Evolutionary conservation across 805 yeast genomes (phyloP).

Genomic region (Wickerhamomyces silvicola): DNA sequence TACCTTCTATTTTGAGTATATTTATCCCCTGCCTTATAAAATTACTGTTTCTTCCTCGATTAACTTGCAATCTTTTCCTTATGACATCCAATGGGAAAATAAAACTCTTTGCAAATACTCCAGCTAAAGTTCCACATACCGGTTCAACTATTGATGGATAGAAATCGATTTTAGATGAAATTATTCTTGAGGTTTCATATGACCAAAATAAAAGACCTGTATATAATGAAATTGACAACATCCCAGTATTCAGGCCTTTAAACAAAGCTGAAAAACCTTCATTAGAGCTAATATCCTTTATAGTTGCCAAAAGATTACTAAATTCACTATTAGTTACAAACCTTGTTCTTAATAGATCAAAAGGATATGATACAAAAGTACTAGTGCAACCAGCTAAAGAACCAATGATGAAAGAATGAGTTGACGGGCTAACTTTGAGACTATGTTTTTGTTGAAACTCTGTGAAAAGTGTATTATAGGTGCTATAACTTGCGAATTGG

Average conservation of each 20-base stretch:
- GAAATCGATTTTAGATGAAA: constrained; percentile 6
- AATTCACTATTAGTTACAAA: constrained; percentile 57
- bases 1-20: constrained; percentile 52
- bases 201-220: constrained; percentile 73
- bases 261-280: constrained; percentile 44
- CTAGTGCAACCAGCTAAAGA: constrained; percentile 71
- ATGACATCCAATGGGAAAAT: constrained; percentile 86
- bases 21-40: constrained; percentile 27
- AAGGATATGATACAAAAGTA: constrained; percentile 75
- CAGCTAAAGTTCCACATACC: constrained; percentile 69
- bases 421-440: constrained; percentile 16
- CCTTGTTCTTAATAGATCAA: constrained; percentile 83
- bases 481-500: constrained; percentile 72
- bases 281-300: constrained; percentile 25
- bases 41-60: constrained; percentile 25
- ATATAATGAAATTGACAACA: constrained; percentile 59
- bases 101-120: constrained; percentile 60
- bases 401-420: constrained; percentile 53
- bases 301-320: constrained; percentile 23
- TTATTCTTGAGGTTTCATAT: constrained; percentile 38
- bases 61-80: constrained; percentile 71
- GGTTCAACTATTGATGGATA: constrained; percentile 34
- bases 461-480: constrained; percentile 40
- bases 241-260: constrained; percentile 41
- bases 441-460: constrained; percentile 20